A percentile compares a stretch with the other conserved stretches of the same genome.
phyloP scores from a whole-genome alignment of 495 filamentous ascomycete species.

The Penicillium bialowiezense region DNA sequence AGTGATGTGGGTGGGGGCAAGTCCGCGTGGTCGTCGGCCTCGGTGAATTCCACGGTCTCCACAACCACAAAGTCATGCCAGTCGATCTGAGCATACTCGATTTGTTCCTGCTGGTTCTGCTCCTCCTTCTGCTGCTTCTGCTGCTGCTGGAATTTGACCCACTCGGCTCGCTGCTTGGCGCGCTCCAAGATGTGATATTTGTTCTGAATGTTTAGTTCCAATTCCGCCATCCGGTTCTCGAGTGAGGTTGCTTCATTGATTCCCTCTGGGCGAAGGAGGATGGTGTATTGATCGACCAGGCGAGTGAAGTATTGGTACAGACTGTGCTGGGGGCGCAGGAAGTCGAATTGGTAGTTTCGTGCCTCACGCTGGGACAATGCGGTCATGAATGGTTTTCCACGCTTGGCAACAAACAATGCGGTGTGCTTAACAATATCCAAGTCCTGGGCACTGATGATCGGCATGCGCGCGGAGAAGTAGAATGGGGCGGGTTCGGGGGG shows the following conservation, averaged over 20 bases:
- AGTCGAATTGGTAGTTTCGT: conserved; percentile 94
- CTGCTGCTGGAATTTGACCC: conserved; percentile 76
- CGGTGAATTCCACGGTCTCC: conserved; percentile 92
- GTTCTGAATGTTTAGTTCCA: conserved; percentile 74
- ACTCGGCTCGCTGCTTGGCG: conserved; percentile 82
- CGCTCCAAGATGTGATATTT: conserved; percentile 76
- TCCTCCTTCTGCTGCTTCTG: conserved; percentile 90
- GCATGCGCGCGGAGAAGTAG: conserved; percentile 94
- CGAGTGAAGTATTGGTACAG: conserved; percentile 92
- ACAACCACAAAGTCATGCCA: conserved; percentile 98
- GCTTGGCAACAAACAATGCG: conserved; percentile 85
- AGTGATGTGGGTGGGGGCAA: conserved; percentile 87
- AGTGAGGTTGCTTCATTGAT: conserved; percentile 67
- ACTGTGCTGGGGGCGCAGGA: conserved; percentile 90
- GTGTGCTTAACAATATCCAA: conserved; percentile 89
- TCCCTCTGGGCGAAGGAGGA: conserved; percentile 65
- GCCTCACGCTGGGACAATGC: conserved; percentile 81
- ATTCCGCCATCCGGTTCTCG: conserved; percentile 65
- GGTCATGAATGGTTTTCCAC: conserved; percentile 88
- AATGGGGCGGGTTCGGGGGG: conserved; percentile 87
- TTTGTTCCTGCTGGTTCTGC: conserved; percentile 76
- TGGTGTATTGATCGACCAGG: conserved; percentile 91
- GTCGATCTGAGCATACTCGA: conserved; percentile 88
- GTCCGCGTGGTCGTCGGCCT: conserved; percentile 79
- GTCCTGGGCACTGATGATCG: conserved; percentile 93